phyloP scores from a whole-genome alignment of 306 rosid genomes.

The Cucumis sativus region DNA sequence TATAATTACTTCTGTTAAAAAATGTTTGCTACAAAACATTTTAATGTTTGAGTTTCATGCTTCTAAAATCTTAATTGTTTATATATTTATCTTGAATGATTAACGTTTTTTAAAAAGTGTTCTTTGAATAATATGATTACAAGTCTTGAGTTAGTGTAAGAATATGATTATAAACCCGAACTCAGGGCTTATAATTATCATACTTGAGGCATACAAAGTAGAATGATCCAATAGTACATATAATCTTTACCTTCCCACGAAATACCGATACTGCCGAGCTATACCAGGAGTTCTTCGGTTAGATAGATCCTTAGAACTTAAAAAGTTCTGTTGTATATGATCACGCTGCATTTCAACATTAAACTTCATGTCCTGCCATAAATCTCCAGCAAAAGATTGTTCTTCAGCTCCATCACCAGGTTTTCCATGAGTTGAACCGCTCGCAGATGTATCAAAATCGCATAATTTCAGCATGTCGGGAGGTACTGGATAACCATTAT shows the following conservation, averaged over 20 bases:
- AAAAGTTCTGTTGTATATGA: constrained; percentile 29
- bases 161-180: no score
- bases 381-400: constrained; percentile 45
- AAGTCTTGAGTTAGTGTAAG: no score
- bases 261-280: constrained; percentile 55
- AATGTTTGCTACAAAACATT: neutral
- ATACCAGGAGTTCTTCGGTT: constrained; percentile 54
- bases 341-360: constrained; percentile 31
- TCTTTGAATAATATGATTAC: neutral
- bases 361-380: constrained; percentile 51
- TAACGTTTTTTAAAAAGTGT: no score
- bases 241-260: constrained; percentile 48
- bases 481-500: constrained; percentile 63
- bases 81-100: no score
- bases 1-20: neutral
- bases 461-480: constrained; percentile 56
- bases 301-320: constrained; percentile 42
- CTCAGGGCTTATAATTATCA: neutral
- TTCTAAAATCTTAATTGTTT: neutral
- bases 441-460: constrained; percentile 34
- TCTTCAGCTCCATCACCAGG: constrained; percentile 13
- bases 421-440: constrained; percentile 20
- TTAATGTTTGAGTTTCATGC: neutral
- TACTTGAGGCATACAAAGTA: neutral
- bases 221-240: neutral